Conservation (phyloP, 2,329 filamentous ascomycete genomes). For the Canariomyces notabilis region DNA sequence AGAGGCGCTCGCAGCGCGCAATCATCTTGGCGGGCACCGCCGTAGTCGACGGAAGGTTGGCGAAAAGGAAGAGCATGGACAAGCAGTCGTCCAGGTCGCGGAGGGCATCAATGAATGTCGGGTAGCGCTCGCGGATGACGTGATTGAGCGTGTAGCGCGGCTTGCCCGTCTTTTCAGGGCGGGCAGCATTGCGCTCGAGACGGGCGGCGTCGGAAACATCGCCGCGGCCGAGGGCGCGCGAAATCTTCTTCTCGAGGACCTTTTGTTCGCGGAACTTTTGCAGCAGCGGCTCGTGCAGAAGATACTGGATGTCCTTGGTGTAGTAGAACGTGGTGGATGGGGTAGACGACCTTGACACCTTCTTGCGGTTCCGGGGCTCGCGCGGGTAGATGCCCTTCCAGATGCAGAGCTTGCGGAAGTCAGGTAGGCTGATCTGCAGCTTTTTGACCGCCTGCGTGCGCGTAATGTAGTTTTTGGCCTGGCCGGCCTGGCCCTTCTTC, state of each 20-base stretch:
- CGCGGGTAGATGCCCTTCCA: constrained; percentile 99
- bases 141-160: constrained; percentile 90
- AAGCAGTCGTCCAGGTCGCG: constrained; percentile 94
- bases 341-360: constrained; percentile 86
- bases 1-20: constrained; percentile 85
- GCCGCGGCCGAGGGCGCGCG: constrained; percentile 81
- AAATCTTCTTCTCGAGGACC: constrained; percentile 94
- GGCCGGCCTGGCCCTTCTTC: constrained; percentile 88
- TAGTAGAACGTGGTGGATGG: constrained; percentile 89
- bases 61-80: constrained; percentile 95
- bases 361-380: constrained; percentile 94
- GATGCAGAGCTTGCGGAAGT: constrained; percentile 97
- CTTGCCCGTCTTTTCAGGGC: constrained; percentile 85
- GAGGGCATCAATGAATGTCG: constrained; percentile 90
- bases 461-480: constrained; percentile 97
- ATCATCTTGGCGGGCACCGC: constrained; percentile 94
- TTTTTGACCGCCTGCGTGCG: constrained; percentile 96
- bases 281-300: constrained; percentile 91
- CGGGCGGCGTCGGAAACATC: constrained; percentile 85
- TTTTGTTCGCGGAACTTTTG: constrained; percentile 97
- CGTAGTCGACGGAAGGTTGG: constrained; percentile 85
- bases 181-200: constrained; percentile 77
- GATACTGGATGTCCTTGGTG: constrained; percentile 95
- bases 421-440: constrained; percentile 91
- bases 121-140: constrained; percentile 96